A percentile compares a stretch with the other conserved stretches of the same genome.
These are phyloP conservation scores for Neonectria sp. DNA, from an alignment of 2,329 filamentous ascomycete species.

Conservation along the genomic window DNA sequence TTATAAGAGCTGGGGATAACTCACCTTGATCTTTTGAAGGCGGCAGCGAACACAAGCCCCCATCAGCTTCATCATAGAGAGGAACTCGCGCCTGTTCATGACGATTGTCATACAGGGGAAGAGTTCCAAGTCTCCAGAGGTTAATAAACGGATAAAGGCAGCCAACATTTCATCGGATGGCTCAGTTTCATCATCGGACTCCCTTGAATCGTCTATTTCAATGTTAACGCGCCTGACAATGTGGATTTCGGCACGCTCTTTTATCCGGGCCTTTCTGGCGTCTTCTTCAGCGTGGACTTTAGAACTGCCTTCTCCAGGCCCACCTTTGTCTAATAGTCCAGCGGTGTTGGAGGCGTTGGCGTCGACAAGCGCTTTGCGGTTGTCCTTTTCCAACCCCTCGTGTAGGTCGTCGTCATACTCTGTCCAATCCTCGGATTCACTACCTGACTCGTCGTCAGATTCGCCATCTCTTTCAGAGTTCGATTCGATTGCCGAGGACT, in stretches of 20 bases:
- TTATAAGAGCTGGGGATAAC: neutral
- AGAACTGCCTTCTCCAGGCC: neutral
- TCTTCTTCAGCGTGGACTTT: neutral
- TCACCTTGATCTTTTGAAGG: constrained; percentile 43
- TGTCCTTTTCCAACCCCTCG: neutral
- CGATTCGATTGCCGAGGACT: too few relatives aligned
- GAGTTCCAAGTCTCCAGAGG: neutral
- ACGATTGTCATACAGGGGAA: neutral
- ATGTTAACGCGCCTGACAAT: too few relatives aligned
- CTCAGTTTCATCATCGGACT: too few relatives aligned
- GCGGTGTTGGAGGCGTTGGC: too few relatives aligned
- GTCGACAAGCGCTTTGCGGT: neutral
- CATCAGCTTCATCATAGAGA: constrained; percentile 19
- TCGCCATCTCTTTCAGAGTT: neutral
- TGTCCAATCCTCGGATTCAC: neutral
- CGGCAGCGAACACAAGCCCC: constrained; percentile 40
- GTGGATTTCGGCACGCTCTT: neutral
- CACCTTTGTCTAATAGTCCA: neutral
- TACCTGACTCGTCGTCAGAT: too few relatives aligned
- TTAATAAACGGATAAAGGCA: neutral
- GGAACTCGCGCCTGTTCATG: constrained; percentile 3
- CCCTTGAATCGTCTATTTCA: too few relatives aligned
- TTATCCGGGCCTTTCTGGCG: neutral
- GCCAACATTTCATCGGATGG: too few relatives aligned
- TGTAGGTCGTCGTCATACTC: neutral